Conservation (phyloP, 208 protist species). For the Crithidia mellificae region DNA sequence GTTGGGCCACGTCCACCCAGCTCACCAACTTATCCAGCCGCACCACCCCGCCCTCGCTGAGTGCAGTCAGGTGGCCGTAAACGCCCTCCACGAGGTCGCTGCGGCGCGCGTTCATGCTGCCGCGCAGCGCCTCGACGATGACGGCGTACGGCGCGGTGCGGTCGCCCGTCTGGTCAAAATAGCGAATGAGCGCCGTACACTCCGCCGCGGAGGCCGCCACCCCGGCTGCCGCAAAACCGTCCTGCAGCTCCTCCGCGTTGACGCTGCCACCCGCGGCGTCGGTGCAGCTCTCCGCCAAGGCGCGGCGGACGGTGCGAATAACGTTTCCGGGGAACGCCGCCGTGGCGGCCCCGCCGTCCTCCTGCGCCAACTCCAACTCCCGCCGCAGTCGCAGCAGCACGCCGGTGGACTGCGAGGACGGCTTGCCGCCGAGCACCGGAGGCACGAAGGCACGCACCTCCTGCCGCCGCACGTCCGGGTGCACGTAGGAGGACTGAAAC, state of each 20-base stretch:
- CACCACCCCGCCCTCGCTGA: conserved; percentile 54
- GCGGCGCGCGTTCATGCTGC: conserved; percentile 68
- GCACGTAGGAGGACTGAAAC: conserved; percentile 32
- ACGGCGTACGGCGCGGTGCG: conserved; percentile 42
- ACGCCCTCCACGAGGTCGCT: conserved; percentile 59
- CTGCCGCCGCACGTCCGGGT: conserved; percentile 34
- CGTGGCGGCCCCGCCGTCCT: conserved; percentile 10
- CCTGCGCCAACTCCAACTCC: conserved; percentile 50
- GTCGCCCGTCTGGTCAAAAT: conserved; percentile 58
- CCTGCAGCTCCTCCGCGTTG: conserved; percentile 68
- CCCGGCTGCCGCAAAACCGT: conserved; percentile 48
- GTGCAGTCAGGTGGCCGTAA: conserved; percentile 62
- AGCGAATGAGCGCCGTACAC: conserved; percentile 69
- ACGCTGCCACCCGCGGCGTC: conserved; percentile 42
- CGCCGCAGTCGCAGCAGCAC: conserved; percentile 72
- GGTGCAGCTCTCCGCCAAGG: conserved; percentile 36
- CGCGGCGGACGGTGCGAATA: conserved; percentile 51
- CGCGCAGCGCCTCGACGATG: conserved; percentile 69
- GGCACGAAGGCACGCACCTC: conserved; percentile 41
- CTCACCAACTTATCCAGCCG: conserved; percentile 44
- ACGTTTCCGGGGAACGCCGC: conserved; percentile 81
- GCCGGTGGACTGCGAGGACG: conserved; percentile 58
- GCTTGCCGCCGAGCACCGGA: conserved; percentile 54
- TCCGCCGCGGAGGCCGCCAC: conserved; percentile 50
- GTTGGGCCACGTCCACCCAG: conserved; percentile 66